A percentile compares a stretch with the other conserved stretches of the same genome.
phyloP scores from a whole-genome alignment of 441 rosid genomes.

The Raphanus hybrid region DNA sequence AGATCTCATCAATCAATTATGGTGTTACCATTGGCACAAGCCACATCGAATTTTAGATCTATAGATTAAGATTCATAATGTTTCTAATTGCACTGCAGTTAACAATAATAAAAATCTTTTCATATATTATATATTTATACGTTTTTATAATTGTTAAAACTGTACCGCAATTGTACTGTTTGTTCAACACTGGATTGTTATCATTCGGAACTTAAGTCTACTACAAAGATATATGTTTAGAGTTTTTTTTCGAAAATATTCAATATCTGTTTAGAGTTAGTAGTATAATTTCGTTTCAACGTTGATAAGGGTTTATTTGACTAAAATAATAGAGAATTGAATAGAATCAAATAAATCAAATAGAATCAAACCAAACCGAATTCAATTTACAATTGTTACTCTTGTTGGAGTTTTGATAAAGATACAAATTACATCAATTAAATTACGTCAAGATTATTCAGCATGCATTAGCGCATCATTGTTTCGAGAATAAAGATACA shows the following conservation, averaged over 20 bases:
- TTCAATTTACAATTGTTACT: not conserved
- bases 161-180: no score
- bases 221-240: not conserved
- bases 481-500: not conserved
- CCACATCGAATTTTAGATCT: not conserved
- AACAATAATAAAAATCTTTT: no score
- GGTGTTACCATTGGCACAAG: not conserved
- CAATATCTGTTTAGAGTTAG: not conserved
- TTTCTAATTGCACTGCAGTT: no score
- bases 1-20: not conserved
- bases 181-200: no score
- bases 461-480: not conserved
- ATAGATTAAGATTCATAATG: not conserved
- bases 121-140: no score
- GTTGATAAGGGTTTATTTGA: not conserved
- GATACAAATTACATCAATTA: not conserved
- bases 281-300: not conserved
- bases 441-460: not conserved
- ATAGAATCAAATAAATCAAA: not conserved
- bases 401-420: not conserved
- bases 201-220: not conserved
- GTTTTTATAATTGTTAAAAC: no score
- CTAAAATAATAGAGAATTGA: not conserved
- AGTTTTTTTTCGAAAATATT: not conserved
- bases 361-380: no score